Base-by-base conservation (phyloP, 352 stramenopile species). In the Phytophthora capsici region DNA sequence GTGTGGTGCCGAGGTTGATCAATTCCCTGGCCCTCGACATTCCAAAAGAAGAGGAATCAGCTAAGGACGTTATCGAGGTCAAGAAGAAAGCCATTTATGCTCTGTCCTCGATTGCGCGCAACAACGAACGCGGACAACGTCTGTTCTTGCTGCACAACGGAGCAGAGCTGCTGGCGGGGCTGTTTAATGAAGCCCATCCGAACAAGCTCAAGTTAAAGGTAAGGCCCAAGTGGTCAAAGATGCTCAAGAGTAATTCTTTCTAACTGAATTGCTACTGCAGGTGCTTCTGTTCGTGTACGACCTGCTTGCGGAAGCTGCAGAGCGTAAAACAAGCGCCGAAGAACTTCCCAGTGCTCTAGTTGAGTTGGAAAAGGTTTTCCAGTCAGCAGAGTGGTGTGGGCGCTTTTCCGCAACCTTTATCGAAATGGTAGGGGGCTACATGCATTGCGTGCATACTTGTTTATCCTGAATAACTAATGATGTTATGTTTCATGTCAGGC, bases 71-170 rank as follows among this genome's bases (percentile, higher is more conserved):
- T 0, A 49, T 86, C n/a, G 86, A 91, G 65, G 84, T 88, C 41
- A 91, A 94, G 65, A 93, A 91, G 68, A 95, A 95, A 59, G 78
- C 81, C 16, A 60, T 95, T 25, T 95, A 95, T 49, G 88, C 79
- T 8, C 60, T 95, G 9, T 88, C 88, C 13, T 87, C 86, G 30
- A 73, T 95, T 46, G 66, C 93, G 17, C 79, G 81, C 43, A 77
- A 75, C 14, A 92, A 93, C 46, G 59, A 80, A 34, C 84, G 84
- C n/a, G 84, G 75, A 6, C 85, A 94, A 47, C 75, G 81, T 7
- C 40, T 95, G 7, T 88, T 95, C 28, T 49, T 69, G 36, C 64
- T 81, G 16, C 63, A 90, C 59, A 58, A 77, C 6, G 83, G 81
- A 0, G 69, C 77, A 9, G 59, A 72, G 14, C 41, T 67, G 57